Evolutionary conservation across 768 basidiomycete species (phyloP).

Genomic region (Lactarius vividus): DNA sequence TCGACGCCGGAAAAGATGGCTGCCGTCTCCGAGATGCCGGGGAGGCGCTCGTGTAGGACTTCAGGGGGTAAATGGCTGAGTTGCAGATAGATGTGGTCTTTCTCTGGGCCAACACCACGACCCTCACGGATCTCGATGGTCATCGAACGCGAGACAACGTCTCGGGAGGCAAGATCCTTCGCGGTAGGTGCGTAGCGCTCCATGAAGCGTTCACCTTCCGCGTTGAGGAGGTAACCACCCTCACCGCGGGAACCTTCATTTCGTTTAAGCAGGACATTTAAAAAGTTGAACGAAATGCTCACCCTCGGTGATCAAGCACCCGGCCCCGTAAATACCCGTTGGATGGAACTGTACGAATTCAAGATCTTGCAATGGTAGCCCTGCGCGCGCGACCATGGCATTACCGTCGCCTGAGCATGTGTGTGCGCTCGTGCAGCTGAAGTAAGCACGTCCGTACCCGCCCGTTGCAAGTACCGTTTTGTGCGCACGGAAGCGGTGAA

Average conservation of each 20-base stretch:
- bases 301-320: constrained; percentile 99
- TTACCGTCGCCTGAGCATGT: constrained; percentile 99
- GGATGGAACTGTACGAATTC: constrained; percentile 99
- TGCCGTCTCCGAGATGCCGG: constrained; percentile 99
- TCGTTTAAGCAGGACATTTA: constrained; percentile 9
- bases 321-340: constrained; percentile 98
- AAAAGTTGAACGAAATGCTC: constrained; percentile 22
- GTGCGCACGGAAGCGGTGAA: constrained; percentile 97
- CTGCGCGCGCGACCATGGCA: constrained; percentile 96
- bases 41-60: constrained; percentile 92
- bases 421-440: constrained; percentile 97
- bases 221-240: constrained; percentile 97
- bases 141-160: constrained; percentile 99
- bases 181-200: constrained; percentile 99
- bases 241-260: constrained; percentile 91
- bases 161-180: constrained; percentile 98
- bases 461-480: constrained; percentile 98
- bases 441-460: constrained; percentile 97
- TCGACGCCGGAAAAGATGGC: constrained; percentile 99
- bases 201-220: constrained; percentile 99
- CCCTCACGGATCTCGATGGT: constrained; percentile 98
- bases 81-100: constrained; percentile 95
- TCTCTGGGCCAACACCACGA: constrained; percentile 97
- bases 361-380: constrained; percentile 92
- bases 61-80: constrained; percentile 96